Conservation (phyloP, 441 rosid genomes). For the Isatis lusitanica region DNA sequence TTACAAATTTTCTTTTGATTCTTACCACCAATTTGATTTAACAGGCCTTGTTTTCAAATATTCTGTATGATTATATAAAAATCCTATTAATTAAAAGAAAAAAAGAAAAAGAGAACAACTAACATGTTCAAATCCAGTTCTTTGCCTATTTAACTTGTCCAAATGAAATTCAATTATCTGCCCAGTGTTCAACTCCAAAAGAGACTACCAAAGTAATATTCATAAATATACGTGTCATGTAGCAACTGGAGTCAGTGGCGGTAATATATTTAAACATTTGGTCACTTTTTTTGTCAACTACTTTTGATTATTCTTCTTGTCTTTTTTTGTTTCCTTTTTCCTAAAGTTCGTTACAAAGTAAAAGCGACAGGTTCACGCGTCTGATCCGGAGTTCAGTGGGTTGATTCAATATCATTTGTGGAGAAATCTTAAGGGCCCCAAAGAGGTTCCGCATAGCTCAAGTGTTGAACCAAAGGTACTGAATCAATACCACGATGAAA, state of each 20-base stretch:
- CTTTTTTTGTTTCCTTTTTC: background rate
- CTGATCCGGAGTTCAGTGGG: background rate
- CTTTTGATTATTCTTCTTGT: background rate
- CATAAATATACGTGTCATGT: background rate
- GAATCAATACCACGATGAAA: too few relatives aligned
- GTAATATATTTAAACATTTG: background rate
- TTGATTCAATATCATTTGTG: background rate
- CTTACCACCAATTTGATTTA: background rate
- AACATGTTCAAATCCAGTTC: background rate
- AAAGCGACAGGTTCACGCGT: conserved; percentile 16
- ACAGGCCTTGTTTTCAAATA: background rate
- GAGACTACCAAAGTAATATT: background rate
- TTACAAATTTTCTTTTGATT: background rate
- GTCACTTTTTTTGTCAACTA: background rate
- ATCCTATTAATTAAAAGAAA: background rate
- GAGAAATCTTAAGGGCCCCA: background rate
- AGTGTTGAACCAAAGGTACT: too few relatives aligned
- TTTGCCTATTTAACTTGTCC: background rate
- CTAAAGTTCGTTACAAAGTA: conserved; percentile 3
- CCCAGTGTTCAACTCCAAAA: background rate
- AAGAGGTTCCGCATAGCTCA: background rate
- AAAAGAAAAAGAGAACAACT: background rate
- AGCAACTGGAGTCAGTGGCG: background rate
- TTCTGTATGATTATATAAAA: background rate
- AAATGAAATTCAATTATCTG: background rate